Conservation (phyloP, 495 filamentous ascomycete genomes). For the Xylaria longipes region DNA sequence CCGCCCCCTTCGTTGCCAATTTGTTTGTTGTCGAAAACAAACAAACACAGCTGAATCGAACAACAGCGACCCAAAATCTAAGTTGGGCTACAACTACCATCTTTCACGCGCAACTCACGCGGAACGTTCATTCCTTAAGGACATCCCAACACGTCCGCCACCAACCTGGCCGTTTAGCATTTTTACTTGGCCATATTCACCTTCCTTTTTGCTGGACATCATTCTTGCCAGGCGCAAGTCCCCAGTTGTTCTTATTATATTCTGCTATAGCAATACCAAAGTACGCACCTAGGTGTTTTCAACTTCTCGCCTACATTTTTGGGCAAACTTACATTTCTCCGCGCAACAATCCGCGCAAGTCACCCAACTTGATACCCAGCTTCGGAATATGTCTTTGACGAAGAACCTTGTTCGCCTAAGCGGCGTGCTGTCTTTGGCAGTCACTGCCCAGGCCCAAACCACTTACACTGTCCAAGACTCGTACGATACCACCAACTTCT, state of each 20-base stretch:
- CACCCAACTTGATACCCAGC: not conserved
- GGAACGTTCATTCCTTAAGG: constrained; percentile 13
- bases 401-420: constrained; percentile 29
- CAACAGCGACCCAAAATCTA: not conserved
- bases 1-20: not conserved
- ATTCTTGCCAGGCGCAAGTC: constrained; percentile 39
- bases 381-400: constrained; percentile 31
- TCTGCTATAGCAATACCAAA: constrained; percentile 1
- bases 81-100: not conserved
- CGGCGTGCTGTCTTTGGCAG: constrained; percentile 34
- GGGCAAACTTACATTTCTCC: not conserved
- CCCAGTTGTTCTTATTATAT: constrained; percentile 1
- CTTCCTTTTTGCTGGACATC: constrained; percentile 27
- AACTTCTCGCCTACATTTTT: constrained; percentile 6
- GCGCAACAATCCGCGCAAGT: not conserved
- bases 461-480: constrained; percentile 52
- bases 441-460: constrained; percentile 32
- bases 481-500: constrained; percentile 62
- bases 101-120: constrained; percentile 11
- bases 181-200: constrained; percentile 2
- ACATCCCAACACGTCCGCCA: not conserved
- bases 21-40: constrained; percentile 17
- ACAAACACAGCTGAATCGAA: not conserved
- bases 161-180: not conserved
- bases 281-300: not conserved